Percentiles rank a stretch among this genome's conserved stretches.
These are phyloP conservation scores for Anastatica hierochuntica DNA, from an alignment of 345 rosid genomes.

Conservation along the genomic window DNA sequence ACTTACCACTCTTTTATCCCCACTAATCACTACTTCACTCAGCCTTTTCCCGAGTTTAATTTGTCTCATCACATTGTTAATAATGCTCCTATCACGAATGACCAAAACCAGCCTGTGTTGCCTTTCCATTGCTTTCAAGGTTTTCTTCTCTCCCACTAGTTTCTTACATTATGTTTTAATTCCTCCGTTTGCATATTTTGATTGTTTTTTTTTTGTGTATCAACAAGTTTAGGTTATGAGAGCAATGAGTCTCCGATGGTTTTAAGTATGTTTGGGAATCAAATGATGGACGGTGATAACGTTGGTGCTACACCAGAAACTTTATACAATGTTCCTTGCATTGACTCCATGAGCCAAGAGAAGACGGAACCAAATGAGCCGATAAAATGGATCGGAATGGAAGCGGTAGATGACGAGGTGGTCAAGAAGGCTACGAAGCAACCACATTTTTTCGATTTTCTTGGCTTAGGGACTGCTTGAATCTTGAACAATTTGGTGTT, in stretches of 20 bases:
- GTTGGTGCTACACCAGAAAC: conserved; percentile 6
- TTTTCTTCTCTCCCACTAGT: neutral
- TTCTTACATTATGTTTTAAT: neutral
- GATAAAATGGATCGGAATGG: conserved; percentile 5
- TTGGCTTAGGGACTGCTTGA: conserved; percentile 24
- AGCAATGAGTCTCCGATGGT: conserved; percentile 11
- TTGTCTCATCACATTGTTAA: conserved; percentile 8
- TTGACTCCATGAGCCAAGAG: conserved; percentile 13
- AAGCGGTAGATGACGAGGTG: conserved; percentile 10
- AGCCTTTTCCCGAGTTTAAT: conserved; percentile 21
- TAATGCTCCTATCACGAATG: neutral
- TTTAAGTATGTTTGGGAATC: conserved; percentile 17
- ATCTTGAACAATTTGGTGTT: neutral
- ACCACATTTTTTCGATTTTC: conserved; percentile 28
- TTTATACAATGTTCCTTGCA: neutral
- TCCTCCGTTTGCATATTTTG: neutral
- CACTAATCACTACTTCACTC: conserved; percentile 16
- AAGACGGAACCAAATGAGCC: conserved; percentile 2
- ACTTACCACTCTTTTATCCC: conserved; percentile 13
- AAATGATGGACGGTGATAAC: conserved; percentile 10
- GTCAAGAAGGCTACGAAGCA: conserved; percentile 10
- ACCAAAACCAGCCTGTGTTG: conserved; percentile 11
- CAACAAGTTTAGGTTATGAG: conserved; percentile 14
- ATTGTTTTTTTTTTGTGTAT: neutral
- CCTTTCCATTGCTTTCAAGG: conserved; percentile 32